Conservation (phyloP, 2,329 filamentous ascomycete genomes). For the Canariomyces notabilis region DNA sequence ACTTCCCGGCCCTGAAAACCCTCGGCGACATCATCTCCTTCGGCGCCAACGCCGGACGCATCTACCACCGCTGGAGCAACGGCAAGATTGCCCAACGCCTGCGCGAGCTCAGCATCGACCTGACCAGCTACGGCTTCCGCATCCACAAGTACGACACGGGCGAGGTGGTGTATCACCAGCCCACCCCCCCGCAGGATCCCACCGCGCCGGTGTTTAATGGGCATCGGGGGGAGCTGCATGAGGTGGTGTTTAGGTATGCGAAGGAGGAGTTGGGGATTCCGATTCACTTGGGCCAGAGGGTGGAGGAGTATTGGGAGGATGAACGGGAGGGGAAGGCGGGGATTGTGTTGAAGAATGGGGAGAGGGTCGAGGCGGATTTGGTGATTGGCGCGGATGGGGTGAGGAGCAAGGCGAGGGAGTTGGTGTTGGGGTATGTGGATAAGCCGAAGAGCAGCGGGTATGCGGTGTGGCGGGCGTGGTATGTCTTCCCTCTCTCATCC, state of each 20-base stretch:
- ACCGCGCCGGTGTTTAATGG: slow-evolving; percentile 55
- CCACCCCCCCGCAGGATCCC: slow-evolving; percentile 37
- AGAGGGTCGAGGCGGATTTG: slow-evolving; percentile 43
- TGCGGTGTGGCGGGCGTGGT: slow-evolving; percentile 51
- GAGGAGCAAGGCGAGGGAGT: slow-evolving; percentile 45
- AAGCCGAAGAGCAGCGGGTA: slow-evolving; percentile 48
- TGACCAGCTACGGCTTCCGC: slow-evolving; percentile 51
- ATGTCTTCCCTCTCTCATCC: slow-evolving; percentile 19
- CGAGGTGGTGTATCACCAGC: slow-evolving; percentile 55
- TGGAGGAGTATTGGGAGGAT: slow-evolving; percentile 52
- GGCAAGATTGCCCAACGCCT: slow-evolving; percentile 44
- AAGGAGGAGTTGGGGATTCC: slow-evolving; percentile 49
- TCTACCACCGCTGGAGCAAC: slow-evolving; percentile 54
- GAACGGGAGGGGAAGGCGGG: slow-evolving; percentile 45
- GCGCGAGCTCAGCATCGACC: slow-evolving; percentile 47
- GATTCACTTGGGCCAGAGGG: slow-evolving; percentile 48
- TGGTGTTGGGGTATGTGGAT: slow-evolving; percentile 47
- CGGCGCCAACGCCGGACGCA: slow-evolving; percentile 55
- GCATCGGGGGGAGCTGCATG: slow-evolving; percentile 55
- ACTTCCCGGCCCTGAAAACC: slow-evolving; percentile 51
- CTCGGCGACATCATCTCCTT: slow-evolving; percentile 61
- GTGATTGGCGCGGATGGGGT: slow-evolving; percentile 53
- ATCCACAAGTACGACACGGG: slow-evolving; percentile 58
- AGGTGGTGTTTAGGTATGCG: slow-evolving; percentile 54
- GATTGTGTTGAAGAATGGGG: slow-evolving; percentile 45